Conservation (phyloP, 768 basidiomycete species). For the Lepiota subincarnata region DNA sequence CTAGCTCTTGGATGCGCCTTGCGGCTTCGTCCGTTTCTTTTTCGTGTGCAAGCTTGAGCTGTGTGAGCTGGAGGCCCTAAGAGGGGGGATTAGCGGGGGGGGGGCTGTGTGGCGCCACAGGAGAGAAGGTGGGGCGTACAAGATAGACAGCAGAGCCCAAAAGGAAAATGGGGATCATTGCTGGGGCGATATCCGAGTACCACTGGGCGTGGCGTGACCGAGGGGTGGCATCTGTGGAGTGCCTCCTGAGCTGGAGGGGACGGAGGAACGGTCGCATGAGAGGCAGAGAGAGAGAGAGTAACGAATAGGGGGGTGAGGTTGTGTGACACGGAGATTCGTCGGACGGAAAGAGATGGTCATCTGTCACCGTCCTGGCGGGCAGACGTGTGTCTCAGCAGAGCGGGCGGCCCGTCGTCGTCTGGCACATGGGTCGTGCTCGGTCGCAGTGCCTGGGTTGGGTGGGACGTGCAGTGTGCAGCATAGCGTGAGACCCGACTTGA, state of each 20-base stretch:
- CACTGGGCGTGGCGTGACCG: conserved; percentile 56
- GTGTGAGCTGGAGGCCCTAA: conserved; percentile 65
- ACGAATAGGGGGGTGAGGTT: no score
- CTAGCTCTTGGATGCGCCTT: conserved; percentile 47
- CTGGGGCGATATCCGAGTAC: conserved; percentile 67
- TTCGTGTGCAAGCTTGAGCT: conserved; percentile 63
- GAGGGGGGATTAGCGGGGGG: not conserved
- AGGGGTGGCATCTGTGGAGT: conserved; percentile 14
- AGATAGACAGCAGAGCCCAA: conserved; percentile 79
- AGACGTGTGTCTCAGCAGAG: no score
- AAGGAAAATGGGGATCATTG: conserved; percentile 74
- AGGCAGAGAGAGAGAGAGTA: not conserved
- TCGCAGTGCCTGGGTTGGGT: no score
- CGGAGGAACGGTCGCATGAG: conserved; percentile 3
- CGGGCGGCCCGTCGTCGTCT: no score
- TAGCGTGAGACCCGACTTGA: conserved; percentile 6
- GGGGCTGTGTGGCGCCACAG: not conserved
- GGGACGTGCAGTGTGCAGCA: no score
- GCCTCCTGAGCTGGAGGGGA: conserved; percentile 14
- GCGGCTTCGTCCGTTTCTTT: conserved; percentile 63
- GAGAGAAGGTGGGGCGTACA: conserved; percentile 32
- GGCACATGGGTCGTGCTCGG: no score
- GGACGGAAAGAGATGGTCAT: not conserved
- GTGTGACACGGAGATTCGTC: conserved; percentile 6
- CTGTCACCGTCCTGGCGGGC: not conserved